A percentile compares a stretch with the other conserved stretches of the same genome.
These are phyloP conservation scores for Mucor racemosus DNA, from an alignment of 371 early-diverging fungal genomes.

Conservation along the genomic window DNA sequence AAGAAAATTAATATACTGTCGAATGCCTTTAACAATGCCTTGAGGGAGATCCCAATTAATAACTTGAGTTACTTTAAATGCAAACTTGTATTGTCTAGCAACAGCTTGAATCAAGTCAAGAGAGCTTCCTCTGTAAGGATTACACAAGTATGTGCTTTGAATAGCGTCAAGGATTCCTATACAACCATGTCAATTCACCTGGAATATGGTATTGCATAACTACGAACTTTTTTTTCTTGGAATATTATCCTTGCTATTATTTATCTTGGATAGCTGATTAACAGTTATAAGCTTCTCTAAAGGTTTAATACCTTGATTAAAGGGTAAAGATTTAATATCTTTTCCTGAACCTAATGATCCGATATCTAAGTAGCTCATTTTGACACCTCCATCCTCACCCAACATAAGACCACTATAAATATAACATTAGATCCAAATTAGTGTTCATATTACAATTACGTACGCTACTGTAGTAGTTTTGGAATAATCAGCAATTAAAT, in stretches of 20 bases:
- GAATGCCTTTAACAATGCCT: neutral
- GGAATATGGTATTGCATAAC: no score
- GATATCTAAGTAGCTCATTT: neutral
- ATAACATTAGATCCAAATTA: no score
- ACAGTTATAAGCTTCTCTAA: neutral
- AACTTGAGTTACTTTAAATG: conserved; percentile 7
- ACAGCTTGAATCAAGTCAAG: conserved; percentile 20
- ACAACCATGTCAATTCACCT: no score
- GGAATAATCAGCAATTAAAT: conserved; percentile 2
- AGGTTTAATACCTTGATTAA: conserved; percentile 1
- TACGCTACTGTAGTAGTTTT: neutral
- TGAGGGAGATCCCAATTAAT: conserved; percentile 13
- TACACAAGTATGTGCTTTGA: conserved; percentile 16
- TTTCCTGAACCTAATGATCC: neutral
- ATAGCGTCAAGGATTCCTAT: conserved; percentile 10
- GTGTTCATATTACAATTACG: no score
- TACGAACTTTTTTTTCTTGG: no score
- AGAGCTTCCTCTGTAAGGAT: conserved; percentile 15
- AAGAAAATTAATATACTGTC: conserved; percentile 7
- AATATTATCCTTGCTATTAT: neutral
- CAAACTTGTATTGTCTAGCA: conserved; percentile 15
- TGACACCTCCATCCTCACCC: no score
- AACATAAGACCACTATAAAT: neutral
- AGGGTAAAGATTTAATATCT: neutral
- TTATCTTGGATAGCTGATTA: neutral